These are phyloP conservation scores for Cephalotrichum gorgonifer DNA, from an alignment of 2,329 filamentous ascomycete genomes.

Conservation along the genomic window DNA sequence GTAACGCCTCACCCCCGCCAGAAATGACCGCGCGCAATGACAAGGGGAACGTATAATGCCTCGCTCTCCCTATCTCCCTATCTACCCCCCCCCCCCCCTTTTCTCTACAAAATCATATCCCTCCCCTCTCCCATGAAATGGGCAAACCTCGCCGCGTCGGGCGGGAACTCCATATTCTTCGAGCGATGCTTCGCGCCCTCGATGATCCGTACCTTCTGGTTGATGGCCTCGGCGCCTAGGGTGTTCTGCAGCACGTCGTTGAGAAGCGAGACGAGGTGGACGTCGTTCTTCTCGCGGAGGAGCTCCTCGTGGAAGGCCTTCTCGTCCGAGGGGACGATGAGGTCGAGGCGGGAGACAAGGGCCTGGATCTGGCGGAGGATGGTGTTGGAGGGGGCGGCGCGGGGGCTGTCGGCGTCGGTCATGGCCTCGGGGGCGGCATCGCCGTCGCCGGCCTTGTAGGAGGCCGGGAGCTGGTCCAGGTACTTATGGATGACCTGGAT, in stretches of 20 bases:
- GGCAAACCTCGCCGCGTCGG: neutral
- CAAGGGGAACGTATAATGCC: too few species aligned
- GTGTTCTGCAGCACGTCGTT: constrained; percentile 65
- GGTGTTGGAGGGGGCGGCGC: constrained; percentile 43
- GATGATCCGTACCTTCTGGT: constrained; percentile 59
- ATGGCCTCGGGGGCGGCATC: constrained; percentile 24
- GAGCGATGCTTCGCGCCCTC: constrained; percentile 23
- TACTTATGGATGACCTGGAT: constrained; percentile 67
- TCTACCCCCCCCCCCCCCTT: too few species aligned
- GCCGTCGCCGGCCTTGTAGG: constrained; percentile 20
- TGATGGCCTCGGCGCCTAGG: constrained; percentile 59
- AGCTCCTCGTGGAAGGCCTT: constrained; percentile 60
- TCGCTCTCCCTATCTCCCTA: too few species aligned
- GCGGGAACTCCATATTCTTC: neutral
- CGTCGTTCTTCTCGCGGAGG: constrained; percentile 72
- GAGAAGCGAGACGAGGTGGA: constrained; percentile 66
- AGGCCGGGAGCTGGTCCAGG: constrained; percentile 51
- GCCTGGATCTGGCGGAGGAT: constrained; percentile 84
- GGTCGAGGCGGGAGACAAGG: constrained; percentile 70
- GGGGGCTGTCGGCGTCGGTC: constrained; percentile 15
- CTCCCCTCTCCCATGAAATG: neutral
- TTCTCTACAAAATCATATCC: too few species aligned
- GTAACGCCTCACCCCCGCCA: too few species aligned
- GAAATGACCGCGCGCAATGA: too few species aligned
- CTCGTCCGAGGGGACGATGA: constrained; percentile 63